Evolutionary conservation across 495 filamentous ascomycete species (phyloP).

Genomic region (Umbilicaria muhlenbergii): DNA sequence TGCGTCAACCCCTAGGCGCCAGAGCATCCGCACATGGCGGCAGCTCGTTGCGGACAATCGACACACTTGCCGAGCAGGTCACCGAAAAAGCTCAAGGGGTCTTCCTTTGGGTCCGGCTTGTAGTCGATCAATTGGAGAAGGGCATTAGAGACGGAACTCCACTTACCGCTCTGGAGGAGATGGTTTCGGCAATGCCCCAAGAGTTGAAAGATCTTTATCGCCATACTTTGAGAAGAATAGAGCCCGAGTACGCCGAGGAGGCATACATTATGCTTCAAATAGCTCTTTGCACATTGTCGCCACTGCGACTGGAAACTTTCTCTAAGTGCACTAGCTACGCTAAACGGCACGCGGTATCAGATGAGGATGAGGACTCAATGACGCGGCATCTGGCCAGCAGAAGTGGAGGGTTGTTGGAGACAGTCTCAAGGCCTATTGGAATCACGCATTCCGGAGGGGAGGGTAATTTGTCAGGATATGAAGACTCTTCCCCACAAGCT

Average conservation of each 20-base stretch:
- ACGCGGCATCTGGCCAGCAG: constrained; percentile 10
- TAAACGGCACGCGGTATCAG: neutral
- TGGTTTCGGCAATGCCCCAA: constrained; percentile 3
- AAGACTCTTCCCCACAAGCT: neutral
- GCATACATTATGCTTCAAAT: constrained; percentile 13
- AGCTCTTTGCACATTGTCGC: neutral
- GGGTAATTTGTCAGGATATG: no score
- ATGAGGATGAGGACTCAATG: neutral
- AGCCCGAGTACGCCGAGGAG: constrained; percentile 4
- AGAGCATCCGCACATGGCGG: no score
- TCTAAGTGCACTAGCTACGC: neutral
- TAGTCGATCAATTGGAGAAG: constrained; percentile 10
- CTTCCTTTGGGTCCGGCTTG: constrained; percentile 17
- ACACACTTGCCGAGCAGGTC: constrained; percentile 3
- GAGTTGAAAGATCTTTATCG: constrained; percentile 12
- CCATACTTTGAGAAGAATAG: constrained; percentile 4
- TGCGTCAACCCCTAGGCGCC: neutral
- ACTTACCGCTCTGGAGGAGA: neutral
- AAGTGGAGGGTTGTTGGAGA: constrained; percentile 11
- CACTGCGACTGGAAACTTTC: constrained; percentile 1
- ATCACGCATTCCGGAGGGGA: neutral
- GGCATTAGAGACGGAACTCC: constrained; percentile 10
- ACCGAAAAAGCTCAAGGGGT: constrained; percentile 12
- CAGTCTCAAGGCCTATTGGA: neutral
- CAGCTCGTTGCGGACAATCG: neutral